These are phyloP conservation scores for Microdochium trichocladiopsis DNA, from an alignment of 2,329 filamentous ascomycete species.

Conservation along the genomic window DNA sequence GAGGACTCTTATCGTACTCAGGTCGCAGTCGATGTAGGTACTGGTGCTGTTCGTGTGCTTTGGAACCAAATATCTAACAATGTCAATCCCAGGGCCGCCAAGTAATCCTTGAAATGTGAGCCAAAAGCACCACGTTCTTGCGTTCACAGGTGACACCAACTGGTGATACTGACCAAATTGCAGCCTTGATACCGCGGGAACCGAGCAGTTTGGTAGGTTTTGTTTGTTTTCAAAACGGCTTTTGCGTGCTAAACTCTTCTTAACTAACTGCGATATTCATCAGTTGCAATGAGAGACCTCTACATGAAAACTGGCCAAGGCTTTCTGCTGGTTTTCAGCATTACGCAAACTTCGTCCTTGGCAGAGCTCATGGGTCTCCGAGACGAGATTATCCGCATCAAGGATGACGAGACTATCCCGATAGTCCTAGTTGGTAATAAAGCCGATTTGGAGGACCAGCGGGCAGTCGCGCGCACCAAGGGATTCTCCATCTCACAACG, in stretches of 20 bases:
- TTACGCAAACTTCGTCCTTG: conserved; percentile 78
- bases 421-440: conserved; percentile 93
- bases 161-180: conserved; percentile 15
- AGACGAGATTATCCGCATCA: conserved; percentile 86
- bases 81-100: conserved; percentile 62
- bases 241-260: conserved; percentile 1
- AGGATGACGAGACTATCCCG: conserved; percentile 77
- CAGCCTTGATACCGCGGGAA: conserved; percentile 82
- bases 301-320: conserved; percentile 94
- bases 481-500: conserved; percentile 80
- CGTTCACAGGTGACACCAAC: conserved; percentile 6
- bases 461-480: conserved; percentile 67
- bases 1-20: conserved; percentile 73
- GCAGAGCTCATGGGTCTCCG: conserved; percentile 74
- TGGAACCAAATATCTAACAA: conserved; percentile 12
- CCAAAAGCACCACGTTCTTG: conserved; percentile 9
- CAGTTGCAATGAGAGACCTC: conserved; percentile 65
- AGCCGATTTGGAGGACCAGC: conserved; percentile 80
- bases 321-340: conserved; percentile 87
- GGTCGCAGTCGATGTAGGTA: conserved; percentile 74
- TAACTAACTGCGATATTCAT: background rate
- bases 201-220: conserved; percentile 81
- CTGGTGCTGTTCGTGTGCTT: conserved; percentile 6
- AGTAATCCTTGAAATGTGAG: conserved; percentile 84
- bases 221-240: conserved; percentile 1